Evolutionary conservation across 441 rosid genomes (phyloP).

Genomic region (Pelargonium citronellum): DNA sequence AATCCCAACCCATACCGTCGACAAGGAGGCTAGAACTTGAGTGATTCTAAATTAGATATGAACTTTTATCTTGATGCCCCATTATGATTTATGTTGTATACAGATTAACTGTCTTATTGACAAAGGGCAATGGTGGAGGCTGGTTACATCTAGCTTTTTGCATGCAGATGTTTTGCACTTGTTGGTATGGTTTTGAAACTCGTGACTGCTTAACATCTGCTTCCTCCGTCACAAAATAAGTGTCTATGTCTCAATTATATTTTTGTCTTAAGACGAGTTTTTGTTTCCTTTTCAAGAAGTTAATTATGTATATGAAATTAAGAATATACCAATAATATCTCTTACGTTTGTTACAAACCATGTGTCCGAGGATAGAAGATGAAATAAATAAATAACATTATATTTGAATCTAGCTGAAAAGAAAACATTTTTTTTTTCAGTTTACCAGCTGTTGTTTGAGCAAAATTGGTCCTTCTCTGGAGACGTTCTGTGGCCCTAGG

Average conservation of each 20-base stretch:
- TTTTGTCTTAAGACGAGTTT: too few species aligned
- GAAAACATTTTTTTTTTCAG: constrained; percentile 34
- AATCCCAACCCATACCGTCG: too few species aligned
- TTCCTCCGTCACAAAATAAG: too few species aligned
- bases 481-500: constrained; percentile 58
- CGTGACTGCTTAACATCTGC: constrained; percentile 9
- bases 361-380: too few species aligned
- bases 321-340: too few species aligned
- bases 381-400: too few species aligned
- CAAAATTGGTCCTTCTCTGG: constrained; percentile 68
- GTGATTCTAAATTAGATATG: background rate
- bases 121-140: constrained; percentile 84
- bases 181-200: constrained; percentile 45
- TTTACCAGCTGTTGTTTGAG: constrained; percentile 79
- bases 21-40: too few species aligned
- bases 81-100: constrained; percentile 15
- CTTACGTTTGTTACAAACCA: too few species aligned
- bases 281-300: too few species aligned
- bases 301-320: too few species aligned
- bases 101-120: constrained; percentile 79
- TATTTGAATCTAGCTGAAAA: constrained; percentile 20
- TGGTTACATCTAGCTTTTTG: constrained; percentile 61
- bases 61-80: background rate
- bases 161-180: constrained; percentile 79
- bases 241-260: too few species aligned